Percentiles rank a stretch among this genome's conserved stretches.
phyloP scores from a whole-genome alignment of 2,329 filamentous ascomycete genomes.

The Clarireedia homoeocarpa region DNA sequence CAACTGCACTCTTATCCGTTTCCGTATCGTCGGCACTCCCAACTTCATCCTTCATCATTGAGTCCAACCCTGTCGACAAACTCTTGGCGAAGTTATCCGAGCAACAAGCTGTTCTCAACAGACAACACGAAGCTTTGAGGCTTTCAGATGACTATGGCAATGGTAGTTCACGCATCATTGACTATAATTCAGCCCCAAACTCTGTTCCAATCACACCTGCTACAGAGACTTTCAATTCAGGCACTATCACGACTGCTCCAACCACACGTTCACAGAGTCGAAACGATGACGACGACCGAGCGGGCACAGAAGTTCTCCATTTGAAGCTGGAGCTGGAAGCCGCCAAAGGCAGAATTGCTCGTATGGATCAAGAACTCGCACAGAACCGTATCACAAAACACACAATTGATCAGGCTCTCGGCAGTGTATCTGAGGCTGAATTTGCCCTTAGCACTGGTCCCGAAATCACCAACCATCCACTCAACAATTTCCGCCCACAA shows the following conservation, averaged over 20 bases:
- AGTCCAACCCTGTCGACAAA: slow-evolving; percentile 57
- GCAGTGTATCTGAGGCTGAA: slow-evolving; percentile 40
- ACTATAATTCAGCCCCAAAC: slow-evolving; percentile 40
- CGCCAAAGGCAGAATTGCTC: slow-evolving; percentile 62
- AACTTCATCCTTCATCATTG: slow-evolving; percentile 27
- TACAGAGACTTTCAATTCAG: slow-evolving; percentile 41
- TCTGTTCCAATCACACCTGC: slow-evolving; percentile 57
- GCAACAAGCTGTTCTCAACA: slow-evolving; percentile 52
- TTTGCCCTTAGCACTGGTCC: slow-evolving; percentile 23
- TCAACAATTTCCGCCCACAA: slow-evolving; percentile 33
- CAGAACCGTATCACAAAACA: slow-evolving; percentile 54
- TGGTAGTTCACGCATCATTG: slow-evolving; percentile 29
- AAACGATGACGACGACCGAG: slow-evolving; percentile 32
- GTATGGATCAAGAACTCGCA: slow-evolving; percentile 63
- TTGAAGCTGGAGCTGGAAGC: slow-evolving; percentile 65
- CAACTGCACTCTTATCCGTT: background rate
- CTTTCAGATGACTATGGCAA: slow-evolving; percentile 21
- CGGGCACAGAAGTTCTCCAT: slow-evolving; percentile 49
- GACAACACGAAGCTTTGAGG: slow-evolving; percentile 49
- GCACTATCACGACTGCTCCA: slow-evolving; percentile 34
- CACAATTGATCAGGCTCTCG: slow-evolving; percentile 47
- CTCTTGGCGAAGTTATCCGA: slow-evolving; percentile 68
- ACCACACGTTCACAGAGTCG: slow-evolving; percentile 47
- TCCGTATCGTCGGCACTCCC: background rate
- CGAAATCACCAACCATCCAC: slow-evolving; percentile 18